Percentiles rank a stretch among this genome's conserved stretches.
These are phyloP conservation scores for Lagerstroemia speciosa DNA, from an alignment of 345 rosid species.

Conservation along the genomic window DNA sequence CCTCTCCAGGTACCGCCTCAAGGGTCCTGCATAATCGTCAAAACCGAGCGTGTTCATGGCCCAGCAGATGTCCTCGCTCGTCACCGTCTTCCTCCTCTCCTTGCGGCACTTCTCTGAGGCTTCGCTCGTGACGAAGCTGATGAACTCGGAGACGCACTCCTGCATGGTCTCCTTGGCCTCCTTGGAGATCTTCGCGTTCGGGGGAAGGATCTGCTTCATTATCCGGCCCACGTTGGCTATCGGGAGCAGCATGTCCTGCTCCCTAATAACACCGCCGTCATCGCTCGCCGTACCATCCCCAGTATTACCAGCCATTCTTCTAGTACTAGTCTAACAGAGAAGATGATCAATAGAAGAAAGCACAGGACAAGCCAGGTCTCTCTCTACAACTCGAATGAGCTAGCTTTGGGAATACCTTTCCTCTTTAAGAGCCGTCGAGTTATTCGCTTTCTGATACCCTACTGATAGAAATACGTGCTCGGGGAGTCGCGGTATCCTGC, in stretches of 20 bases:
- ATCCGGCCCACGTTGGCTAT: constrained; percentile 71
- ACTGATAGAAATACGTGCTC: not conserved
- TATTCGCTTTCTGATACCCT: not conserved
- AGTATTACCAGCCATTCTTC: constrained; percentile 2
- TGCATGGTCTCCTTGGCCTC: constrained; percentile 77
- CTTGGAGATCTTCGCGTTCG: constrained; percentile 66
- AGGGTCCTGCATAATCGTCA: constrained; percentile 51
- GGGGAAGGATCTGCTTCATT: constrained; percentile 69
- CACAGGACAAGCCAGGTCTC: not conserved
- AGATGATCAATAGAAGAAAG: not conserved
- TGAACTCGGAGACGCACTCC: constrained; percentile 73
- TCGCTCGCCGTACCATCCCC: not conserved
- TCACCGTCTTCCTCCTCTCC: constrained; percentile 73
- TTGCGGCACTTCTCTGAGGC: constrained; percentile 72
- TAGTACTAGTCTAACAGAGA: not conserved
- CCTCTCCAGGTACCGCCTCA: constrained; percentile 44
- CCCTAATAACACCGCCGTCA: constrained; percentile 12
- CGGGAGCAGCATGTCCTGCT: constrained; percentile 51
- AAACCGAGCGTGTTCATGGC: constrained; percentile 64
- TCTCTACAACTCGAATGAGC: not conserved
- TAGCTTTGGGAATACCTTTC: not conserved
- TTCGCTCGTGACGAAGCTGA: constrained; percentile 70
- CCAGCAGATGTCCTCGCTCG: constrained; percentile 76
- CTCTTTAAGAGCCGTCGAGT: not conserved
- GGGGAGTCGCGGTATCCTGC: not conserved